Conservation (phyloP, 495 filamentous ascomycete species). For the Xylaria scruposa region DNA sequence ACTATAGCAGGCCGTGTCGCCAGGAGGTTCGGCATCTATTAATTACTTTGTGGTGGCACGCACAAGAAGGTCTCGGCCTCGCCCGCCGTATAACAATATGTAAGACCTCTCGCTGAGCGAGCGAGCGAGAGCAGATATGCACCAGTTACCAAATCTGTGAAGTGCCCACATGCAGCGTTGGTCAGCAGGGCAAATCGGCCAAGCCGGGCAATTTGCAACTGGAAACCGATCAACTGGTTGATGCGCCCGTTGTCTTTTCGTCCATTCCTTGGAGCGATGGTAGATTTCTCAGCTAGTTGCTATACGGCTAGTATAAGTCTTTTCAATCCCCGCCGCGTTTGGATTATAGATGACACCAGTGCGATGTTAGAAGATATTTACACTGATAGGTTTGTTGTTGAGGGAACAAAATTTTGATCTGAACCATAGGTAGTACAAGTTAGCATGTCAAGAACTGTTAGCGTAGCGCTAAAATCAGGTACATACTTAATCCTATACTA, state of each 20-base stretch:
- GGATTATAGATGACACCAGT: not conserved
- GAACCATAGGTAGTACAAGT: not conserved
- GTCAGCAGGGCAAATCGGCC: constrained; percentile 25
- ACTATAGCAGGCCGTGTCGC: not conserved
- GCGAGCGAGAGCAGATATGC: not conserved
- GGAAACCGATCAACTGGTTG: constrained; percentile 12
- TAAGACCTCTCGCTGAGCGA: constrained; percentile 13
- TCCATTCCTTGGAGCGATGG: not conserved
- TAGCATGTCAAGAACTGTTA: not conserved
- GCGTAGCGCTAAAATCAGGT: not conserved
- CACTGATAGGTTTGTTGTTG: not conserved
- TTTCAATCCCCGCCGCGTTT: not conserved
- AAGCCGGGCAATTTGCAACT: constrained; percentile 22
- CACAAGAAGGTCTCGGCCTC: constrained; percentile 1
- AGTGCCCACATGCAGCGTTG: constrained; percentile 25
- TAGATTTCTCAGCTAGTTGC: not conserved
- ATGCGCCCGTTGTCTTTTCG: not conserved
- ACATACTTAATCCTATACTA: not conserved
- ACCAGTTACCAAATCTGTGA: constrained; percentile 1
- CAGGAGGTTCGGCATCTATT: not conserved
- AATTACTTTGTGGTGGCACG: not conserved
- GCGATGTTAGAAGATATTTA: not conserved
- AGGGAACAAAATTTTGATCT: not conserved
- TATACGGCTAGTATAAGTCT: too few species aligned
- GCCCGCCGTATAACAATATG: not conserved